Evolutionary conservation across 1,284 basidiomycete genomes (phyloP), one percentile per base, ranked within the genome.

Genomic region (Microstroma glucosiphilum): DNA sequence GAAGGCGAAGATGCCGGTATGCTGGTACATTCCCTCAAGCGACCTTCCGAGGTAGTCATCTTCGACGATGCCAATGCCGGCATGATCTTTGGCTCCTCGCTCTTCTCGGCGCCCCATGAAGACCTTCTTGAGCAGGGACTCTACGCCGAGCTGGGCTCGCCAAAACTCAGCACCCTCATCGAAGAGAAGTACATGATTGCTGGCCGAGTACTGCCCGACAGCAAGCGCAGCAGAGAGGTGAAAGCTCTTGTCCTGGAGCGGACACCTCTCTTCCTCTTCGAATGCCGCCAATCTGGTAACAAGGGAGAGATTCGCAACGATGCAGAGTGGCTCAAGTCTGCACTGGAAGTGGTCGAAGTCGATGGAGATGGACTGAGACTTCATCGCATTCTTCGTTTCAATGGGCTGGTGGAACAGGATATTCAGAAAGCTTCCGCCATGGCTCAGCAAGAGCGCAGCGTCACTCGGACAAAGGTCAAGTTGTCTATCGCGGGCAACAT

Each of bases 201-300:
- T 1, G 75, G 80, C 11, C 80, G 76, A 1, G 74, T 80, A 0
- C 65, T 74, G 15, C 54, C 68, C 11, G 72, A 80, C 15, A 73
- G 72, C 43, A 66, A 67, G 23, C 62, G 68, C 13, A 65, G 75
- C 8, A 58, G 59, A 43, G 71, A 71, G 53, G 70, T 78, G 58
- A 69, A 71, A 46, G 68, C 65, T 15, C 69, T 75, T n/a, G 86
- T 94, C 1, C 81, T 94, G n/a, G 90, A 97, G 80, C 84, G 94
- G 26, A 82, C 96, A 13, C 91, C 92, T 0, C 82, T 98, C 40
- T 97, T 97, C 82, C 82, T 97, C 8, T 89, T 96, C 60, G 92
- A 96, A 72, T 88, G 91, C 63, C 87, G 86, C 0, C 87, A 90
- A 73, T 65, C 71, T 43, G 51, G 51, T 15, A 65, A 70, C 1